These are phyloP conservation scores for Thymus quinquecostatus DNA, from an alignment of 257 asterid genomes.

Conservation along the genomic window DNA sequence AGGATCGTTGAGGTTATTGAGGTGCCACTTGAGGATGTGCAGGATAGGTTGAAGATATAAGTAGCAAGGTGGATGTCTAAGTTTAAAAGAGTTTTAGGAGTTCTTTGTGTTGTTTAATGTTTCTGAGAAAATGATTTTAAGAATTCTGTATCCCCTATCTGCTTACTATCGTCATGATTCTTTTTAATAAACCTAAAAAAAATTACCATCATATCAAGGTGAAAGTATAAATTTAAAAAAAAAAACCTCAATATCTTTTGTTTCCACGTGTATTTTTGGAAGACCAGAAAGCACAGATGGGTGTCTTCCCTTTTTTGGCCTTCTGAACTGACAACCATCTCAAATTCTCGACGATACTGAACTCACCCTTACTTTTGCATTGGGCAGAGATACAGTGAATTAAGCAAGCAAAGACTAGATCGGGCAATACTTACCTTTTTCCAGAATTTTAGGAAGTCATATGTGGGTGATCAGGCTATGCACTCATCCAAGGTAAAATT, in stretches of 20 bases:
- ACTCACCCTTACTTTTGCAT: conserved; percentile 5
- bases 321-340: conserved; percentile 11
- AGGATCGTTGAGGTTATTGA: not conserved
- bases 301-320: conserved; percentile 12
- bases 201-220: not conserved
- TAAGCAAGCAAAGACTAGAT: conserved; percentile 95
- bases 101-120: not conserved
- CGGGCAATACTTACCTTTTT: conserved; percentile 92
- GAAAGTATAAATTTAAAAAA: conserved; percentile 7
- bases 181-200: not conserved
- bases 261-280: conserved; percentile 10
- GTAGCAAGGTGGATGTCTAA: not conserved
- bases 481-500: conserved; percentile 88
- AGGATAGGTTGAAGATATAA: conserved; percentile 5
- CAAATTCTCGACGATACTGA: conserved; percentile 31
- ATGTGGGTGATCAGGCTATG: conserved; percentile 98
- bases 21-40: not conserved
- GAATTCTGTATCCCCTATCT: not conserved
- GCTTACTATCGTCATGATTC: not conserved
- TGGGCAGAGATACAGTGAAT: conserved; percentile 85
- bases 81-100: too few species aligned
- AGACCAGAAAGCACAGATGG: conserved; percentile 10
- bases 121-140: not conserved
- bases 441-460: conserved; percentile 87
- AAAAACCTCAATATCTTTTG: conserved; percentile 1